phyloP scores from a whole-genome alignment of 805 yeast species.

The Komagataella pseudopastoris region DNA sequence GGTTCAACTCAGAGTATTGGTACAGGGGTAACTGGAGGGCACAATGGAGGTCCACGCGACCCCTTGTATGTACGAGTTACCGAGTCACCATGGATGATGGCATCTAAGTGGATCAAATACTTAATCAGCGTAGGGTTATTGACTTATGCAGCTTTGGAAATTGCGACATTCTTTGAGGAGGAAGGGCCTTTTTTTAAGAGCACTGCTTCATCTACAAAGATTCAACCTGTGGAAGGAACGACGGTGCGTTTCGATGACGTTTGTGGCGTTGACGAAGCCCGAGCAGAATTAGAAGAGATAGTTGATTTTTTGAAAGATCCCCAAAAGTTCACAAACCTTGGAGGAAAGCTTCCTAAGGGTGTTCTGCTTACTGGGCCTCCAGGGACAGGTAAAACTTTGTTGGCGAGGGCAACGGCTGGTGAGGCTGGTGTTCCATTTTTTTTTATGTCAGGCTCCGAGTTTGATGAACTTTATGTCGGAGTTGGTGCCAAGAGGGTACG shows the following conservation, averaged over 20 bases:
- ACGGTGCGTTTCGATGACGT: constrained; percentile 87
- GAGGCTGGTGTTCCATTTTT: constrained; percentile 98
- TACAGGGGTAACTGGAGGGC: constrained; percentile 6
- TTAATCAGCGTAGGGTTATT: constrained; percentile 67
- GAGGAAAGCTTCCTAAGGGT: constrained; percentile 97
- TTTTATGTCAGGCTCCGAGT: constrained; percentile 97
- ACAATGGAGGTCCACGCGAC: constrained; percentile 28
- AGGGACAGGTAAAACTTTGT: constrained; percentile 94
- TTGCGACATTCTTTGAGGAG: constrained; percentile 69
- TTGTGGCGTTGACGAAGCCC: constrained; percentile 96
- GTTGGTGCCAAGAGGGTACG: constrained; percentile 98
- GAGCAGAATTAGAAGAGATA: constrained; percentile 92
- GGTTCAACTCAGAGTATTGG: constrained; percentile 6
- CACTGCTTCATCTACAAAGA: constrained; percentile 59
- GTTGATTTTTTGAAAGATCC: constrained; percentile 98
- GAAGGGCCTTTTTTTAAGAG: constrained; percentile 69
- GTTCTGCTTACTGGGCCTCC: constrained; percentile 96
- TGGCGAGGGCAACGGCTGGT: constrained; percentile 97
- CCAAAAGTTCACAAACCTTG: constrained; percentile 87
- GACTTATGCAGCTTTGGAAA: constrained; percentile 71
- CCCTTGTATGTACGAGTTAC: constrained; percentile 92
- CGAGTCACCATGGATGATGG: constrained; percentile 65
- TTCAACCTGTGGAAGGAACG: constrained; percentile 73
- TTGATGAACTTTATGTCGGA: constrained; percentile 96
- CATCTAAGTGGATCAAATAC: constrained; percentile 86